Conservation (phyloP, 2,329 filamentous ascomycete species). For the Venturia effusa region DNA sequence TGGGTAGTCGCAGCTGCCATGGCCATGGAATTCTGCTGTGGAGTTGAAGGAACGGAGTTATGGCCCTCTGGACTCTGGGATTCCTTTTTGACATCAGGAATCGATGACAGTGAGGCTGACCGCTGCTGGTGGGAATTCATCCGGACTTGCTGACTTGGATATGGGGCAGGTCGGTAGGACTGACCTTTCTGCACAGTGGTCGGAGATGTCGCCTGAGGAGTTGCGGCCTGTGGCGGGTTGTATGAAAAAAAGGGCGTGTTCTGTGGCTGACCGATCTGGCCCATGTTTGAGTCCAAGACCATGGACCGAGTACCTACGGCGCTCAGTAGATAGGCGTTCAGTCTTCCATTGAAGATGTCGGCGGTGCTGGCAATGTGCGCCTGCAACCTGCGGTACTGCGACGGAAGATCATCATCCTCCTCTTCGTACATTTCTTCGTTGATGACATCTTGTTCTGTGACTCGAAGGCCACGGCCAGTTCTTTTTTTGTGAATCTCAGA, state of each 20-base stretch:
- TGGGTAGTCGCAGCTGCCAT: background rate
- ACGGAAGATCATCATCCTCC: conserved; percentile 60
- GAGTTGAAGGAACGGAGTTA: background rate
- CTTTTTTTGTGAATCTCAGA: conserved; percentile 86
- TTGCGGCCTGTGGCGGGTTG: conserved; percentile 4
- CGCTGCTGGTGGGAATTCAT: background rate
- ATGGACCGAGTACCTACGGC: background rate
- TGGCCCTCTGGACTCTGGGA: background rate
- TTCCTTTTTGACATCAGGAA: background rate
- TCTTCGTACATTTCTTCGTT: conserved; percentile 97
- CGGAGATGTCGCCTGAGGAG: background rate
- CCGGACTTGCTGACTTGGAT: conserved; percentile 1
- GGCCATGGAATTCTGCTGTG: background rate
- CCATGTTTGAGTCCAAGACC: conserved; percentile 6
- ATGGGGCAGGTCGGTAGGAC: background rate
- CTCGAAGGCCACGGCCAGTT: conserved; percentile 70
- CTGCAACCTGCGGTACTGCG: conserved; percentile 8
- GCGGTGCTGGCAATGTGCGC: conserved; percentile 5
- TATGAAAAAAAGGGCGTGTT: conserved; percentile 9
- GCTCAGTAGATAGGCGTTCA: conserved; percentile 4
- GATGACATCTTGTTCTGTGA: conserved; percentile 76
- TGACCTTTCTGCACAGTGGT: background rate
- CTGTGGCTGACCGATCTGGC: background rate
- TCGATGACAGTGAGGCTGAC: background rate
- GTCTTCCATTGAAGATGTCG: conserved; percentile 7